Evolutionary conservation across 306 rosid genomes (phyloP).

Genomic region (Crotalaria pallida): DNA sequence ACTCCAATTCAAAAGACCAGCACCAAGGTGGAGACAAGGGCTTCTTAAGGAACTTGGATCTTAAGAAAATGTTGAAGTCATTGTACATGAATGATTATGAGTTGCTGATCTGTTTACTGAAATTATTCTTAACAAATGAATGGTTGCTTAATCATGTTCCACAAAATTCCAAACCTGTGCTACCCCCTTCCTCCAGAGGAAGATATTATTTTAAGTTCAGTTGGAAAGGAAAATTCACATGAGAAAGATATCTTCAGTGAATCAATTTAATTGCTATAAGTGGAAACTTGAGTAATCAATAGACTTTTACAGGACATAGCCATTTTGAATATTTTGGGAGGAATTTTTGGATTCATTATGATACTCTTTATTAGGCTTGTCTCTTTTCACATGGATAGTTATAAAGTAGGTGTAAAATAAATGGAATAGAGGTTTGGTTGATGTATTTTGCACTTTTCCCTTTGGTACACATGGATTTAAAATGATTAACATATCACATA

Average conservation of each 20-base stretch:
- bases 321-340: background rate
- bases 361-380: background rate
- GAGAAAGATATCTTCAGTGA: background rate
- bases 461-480: background rate
- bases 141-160: conserved; percentile 1
- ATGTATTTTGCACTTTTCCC: background rate
- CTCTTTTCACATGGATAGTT: background rate
- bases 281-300: background rate
- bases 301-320: background rate
- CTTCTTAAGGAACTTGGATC: conserved; percentile 31
- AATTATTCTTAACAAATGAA: background rate
- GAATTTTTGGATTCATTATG: background rate
- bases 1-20: conserved; percentile 29
- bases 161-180: background rate
- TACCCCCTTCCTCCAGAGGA: background rate
- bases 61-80: conserved; percentile 20
- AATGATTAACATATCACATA: background rate
- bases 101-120: background rate
- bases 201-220: background rate
- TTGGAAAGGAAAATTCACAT: background rate
- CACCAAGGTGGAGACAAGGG: conserved; percentile 22
- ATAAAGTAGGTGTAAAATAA: too few species aligned
- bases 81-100: conserved; percentile 16
- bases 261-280: background rate
- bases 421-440: background rate